phyloP scores from a whole-genome alignment of 116 monocot species.

The Cymodocea nodosa region DNA sequence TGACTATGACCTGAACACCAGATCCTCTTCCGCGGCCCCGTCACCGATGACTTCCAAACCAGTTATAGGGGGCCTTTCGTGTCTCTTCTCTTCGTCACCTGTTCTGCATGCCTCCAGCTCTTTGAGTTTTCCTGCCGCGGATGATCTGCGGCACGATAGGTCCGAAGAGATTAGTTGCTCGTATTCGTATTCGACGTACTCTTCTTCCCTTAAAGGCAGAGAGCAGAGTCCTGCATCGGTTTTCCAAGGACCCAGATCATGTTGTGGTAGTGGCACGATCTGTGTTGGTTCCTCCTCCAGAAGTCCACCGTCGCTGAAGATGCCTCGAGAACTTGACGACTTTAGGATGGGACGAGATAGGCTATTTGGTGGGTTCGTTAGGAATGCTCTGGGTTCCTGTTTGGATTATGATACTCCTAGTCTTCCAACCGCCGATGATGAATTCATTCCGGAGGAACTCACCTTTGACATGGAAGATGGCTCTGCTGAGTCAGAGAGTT shows the following conservation, averaged over 20 bases:
- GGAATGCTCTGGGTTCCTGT: conserved; percentile 70
- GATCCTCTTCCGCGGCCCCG: conserved; percentile 6
- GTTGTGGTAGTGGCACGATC: conserved; percentile 14
- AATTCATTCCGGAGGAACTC: conserved; percentile 30
- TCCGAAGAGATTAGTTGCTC: conserved; percentile 40
- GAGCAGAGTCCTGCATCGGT: conserved; percentile 66
- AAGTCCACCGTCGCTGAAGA: conserved; percentile 30
- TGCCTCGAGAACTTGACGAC: conserved; percentile 23
- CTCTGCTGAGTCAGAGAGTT: conserved; percentile 13
- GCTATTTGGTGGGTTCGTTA: conserved; percentile 44
- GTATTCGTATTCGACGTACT: conserved; percentile 39
- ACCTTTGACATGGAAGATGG: conserved; percentile 52
- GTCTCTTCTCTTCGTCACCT: conserved; percentile 49
- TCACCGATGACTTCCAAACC: conserved; percentile 3
- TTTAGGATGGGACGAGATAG: conserved; percentile 31
- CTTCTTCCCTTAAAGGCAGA: conserved; percentile 4
- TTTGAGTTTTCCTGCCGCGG: conserved; percentile 16
- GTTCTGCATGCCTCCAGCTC: conserved; percentile 13
- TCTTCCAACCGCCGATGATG: conserved; percentile 15
- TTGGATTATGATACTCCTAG: conserved; percentile 47
- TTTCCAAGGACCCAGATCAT: conserved; percentile 47
- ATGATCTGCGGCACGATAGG: conserved; percentile 35
- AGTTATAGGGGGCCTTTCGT: conserved; percentile 51
- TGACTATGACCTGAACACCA: conserved; percentile 15
- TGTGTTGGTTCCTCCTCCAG: conserved; percentile 6